These are phyloP conservation scores for Phytophthora boehmeriae DNA, from an alignment of 352 stramenopile species.

Conservation along the genomic window DNA sequence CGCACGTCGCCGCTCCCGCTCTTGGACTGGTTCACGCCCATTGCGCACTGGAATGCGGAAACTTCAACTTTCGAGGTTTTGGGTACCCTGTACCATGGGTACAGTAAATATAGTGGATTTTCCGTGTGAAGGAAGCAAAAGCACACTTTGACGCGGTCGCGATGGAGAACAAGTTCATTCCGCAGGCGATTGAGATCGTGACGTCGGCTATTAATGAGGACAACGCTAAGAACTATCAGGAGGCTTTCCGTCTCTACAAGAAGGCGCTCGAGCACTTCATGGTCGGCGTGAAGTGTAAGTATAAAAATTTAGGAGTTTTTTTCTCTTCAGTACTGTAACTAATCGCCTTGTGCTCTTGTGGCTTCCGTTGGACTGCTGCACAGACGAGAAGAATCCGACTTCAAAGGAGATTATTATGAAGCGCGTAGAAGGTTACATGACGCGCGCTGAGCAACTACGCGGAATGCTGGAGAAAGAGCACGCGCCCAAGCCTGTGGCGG, in stretches of 20 bases:
- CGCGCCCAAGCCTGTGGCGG: conserved; percentile 58
- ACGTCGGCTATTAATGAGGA: conserved; percentile 88
- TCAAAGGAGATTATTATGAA: conserved; percentile 92
- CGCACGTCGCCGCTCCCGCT: conserved; percentile 30
- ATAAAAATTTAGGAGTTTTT: neutral
- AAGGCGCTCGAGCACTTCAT: conserved; percentile 91
- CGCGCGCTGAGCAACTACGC: conserved; percentile 85
- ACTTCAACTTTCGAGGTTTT: conserved; percentile 16
- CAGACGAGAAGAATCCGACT: conserved; percentile 92
- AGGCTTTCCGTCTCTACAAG: conserved; percentile 88
- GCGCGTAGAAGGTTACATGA: conserved; percentile 91
- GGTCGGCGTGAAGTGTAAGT: conserved; percentile 88
- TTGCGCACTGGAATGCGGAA: conserved; percentile 10
- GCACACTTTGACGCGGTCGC: neutral
- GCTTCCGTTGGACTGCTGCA: neutral
- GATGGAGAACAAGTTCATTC: conserved; percentile 93
- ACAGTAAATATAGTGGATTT: conserved; percentile 30
- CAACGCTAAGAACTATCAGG: conserved; percentile 90
- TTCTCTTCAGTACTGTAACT: neutral
- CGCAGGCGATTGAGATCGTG: conserved; percentile 91
- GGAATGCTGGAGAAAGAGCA: conserved; percentile 76
- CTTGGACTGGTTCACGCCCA: conserved; percentile 69
- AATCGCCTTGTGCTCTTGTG: neutral
- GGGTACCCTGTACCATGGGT: neutral
- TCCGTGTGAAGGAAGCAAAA: neutral